Evolutionary conservation across 2,329 filamentous ascomycete species (phyloP).

Genomic region (Penicillium nordicum): DNA sequence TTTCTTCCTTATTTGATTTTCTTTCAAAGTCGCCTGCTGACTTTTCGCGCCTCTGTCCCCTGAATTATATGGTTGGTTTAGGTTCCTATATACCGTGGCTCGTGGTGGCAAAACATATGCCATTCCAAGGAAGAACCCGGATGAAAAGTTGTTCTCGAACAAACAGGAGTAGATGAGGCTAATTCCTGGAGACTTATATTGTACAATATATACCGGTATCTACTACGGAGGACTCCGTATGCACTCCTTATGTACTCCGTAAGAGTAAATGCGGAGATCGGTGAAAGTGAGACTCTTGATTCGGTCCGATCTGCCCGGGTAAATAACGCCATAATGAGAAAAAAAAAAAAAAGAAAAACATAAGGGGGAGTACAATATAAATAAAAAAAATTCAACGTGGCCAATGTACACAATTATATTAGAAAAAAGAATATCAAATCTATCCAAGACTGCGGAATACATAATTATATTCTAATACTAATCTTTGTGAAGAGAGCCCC

Average conservation of each 20-base stretch:
- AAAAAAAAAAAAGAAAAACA: too few species aligned
- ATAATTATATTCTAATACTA: not conserved
- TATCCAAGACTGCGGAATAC: not conserved
- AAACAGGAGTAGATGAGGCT: not conserved
- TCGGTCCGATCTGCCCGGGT: conserved; percentile 15
- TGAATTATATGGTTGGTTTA: not conserved
- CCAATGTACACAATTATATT: not conserved
- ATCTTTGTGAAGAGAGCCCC: not conserved
- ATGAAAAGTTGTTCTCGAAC: not conserved
- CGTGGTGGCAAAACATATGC: conserved; percentile 13
- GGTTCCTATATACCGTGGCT: conserved; percentile 5
- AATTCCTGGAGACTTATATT: not conserved
- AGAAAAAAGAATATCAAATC: not conserved
- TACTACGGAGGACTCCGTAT: too few species aligned
- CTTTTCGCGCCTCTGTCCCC: not conserved
- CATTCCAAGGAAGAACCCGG: not conserved
- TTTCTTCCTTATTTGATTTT: conserved; percentile 17
- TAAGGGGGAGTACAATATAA: not conserved
- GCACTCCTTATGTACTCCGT: too few species aligned
- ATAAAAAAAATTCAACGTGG: conserved; percentile 8
- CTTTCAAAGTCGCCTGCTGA: conserved; percentile 17
- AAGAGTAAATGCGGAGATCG: conserved; percentile 10
- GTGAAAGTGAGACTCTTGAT: not conserved
- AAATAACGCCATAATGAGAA: conserved; percentile 15
- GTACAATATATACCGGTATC: too few species aligned